A percentile compares a stretch with the other conserved stretches of the same genome.
Conservation (phyloP, 371 early-diverging fungal species). For the Mucor velutinosus region DNA sequence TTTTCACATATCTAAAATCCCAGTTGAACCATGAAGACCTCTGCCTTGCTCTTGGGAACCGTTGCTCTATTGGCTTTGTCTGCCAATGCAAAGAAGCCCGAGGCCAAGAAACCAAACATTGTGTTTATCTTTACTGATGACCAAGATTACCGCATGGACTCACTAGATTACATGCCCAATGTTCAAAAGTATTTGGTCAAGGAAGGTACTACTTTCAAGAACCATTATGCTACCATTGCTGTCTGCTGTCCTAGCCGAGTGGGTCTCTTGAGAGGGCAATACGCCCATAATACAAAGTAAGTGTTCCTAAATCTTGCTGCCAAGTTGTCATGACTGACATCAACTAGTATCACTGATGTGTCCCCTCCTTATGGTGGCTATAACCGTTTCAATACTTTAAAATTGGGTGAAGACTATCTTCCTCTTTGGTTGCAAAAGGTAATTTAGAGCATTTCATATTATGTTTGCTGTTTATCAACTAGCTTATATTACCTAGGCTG, state of each 20-base stretch:
- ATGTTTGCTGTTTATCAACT: no score
- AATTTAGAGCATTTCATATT: neutral
- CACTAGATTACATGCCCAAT: slow-evolving; percentile 63
- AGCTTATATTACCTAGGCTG: slow-evolving; percentile 24
- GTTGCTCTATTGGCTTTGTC: neutral
- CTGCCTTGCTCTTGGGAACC: neutral
- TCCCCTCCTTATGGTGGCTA: slow-evolving; percentile 62
- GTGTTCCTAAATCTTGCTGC: neutral
- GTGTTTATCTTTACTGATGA: slow-evolving; percentile 68
- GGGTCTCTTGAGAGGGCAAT: slow-evolving; percentile 59
- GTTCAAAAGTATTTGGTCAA: slow-evolving; percentile 62
- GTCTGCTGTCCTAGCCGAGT: slow-evolving; percentile 70
- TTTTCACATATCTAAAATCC: no score
- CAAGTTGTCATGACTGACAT: neutral
- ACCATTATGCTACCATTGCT: slow-evolving; percentile 68
- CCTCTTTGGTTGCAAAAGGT: slow-evolving; percentile 43
- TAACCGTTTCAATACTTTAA: slow-evolving; percentile 48
- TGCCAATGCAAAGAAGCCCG: neutral
- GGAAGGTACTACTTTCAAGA: slow-evolving; percentile 58
- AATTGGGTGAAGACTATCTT: slow-evolving; percentile 52
- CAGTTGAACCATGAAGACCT: neutral
- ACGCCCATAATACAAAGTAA: slow-evolving; percentile 67
- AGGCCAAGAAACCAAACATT: slow-evolving; percentile 55
- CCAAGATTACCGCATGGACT: slow-evolving; percentile 58
- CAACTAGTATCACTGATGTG: slow-evolving; percentile 49